Evolutionary conservation across 768 basidiomycete genomes (phyloP), one percentile per base, ranked within the genome.

Genomic region (Boletus speciosus): DNA sequence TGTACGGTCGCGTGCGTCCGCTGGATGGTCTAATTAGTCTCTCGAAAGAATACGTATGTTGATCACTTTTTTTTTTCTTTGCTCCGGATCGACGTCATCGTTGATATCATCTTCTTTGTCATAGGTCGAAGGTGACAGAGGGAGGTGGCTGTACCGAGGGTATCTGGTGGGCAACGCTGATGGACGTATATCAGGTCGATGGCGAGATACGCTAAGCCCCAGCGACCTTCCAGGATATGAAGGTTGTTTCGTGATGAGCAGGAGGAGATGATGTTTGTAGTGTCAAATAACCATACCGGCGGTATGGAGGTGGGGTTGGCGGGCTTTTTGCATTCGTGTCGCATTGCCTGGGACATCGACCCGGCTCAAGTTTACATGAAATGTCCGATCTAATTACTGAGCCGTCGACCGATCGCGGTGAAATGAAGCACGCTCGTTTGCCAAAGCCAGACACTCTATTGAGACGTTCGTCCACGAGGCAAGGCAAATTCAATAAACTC

Each of bases 131-230:
- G 83, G 80, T 25, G 85, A 86, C 52, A 77, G 93, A 54, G 92
- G 91, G 11, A 82, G 78, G 61, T 94, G 92, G 92, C 71, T 93
- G 23, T 94, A 94, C 68, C 80, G 91, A 45, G 90, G 90, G 11
- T 93, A 90, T 69, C 74, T 93, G 47, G 79, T 91, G 36, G 89
- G 88, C 7, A 80, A 83, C 52, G 68, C 71, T 16, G 76, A 87
- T 56, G 87, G 88, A 10, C 84, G 85, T 63, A 69, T 93, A 35
- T 83, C 88, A 16, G 93, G 93, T 34, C 77, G 93, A 43, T 96
- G 93, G 93, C 77, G 93, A 57, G 93, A 96, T 63, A 88, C 88
- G 4, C 68, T 90, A 42, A 92, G 83, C 46, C 82, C 84, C 0
- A 68, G 78, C 10, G 71, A 80, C 31, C 73, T 78, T 29, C 71